Percentiles rank a stretch among this genome's conserved stretches.
Evolutionary conservation across 495 filamentous ascomycete species (phyloP).

Genomic region (Paragyromitra xinjiangensis): DNA sequence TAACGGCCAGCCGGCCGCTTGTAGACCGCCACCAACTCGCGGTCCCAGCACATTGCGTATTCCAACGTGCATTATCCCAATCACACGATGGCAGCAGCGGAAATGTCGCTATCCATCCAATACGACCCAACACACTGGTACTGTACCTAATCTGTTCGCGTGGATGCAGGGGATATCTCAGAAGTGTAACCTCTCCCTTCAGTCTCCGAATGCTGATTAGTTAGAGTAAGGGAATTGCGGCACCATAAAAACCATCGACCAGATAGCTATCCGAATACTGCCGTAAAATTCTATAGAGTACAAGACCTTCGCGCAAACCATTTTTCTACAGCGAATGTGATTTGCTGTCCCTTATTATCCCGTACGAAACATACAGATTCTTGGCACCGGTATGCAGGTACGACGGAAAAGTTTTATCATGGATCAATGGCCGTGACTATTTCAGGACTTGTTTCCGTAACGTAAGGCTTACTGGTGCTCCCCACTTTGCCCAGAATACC

Average conservation of each 20-base stretch:
- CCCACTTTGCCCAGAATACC: neutral
- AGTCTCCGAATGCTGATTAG: constrained; percentile 23
- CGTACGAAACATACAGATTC: no score
- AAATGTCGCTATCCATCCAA: constrained; percentile 12
- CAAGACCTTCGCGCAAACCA: no score
- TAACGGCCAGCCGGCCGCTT: constrained; percentile 10
- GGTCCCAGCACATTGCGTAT: constrained; percentile 19
- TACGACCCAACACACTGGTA: constrained; percentile 36
- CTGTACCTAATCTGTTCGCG: neutral
- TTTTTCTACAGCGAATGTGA: no score
- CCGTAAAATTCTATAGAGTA: no score
- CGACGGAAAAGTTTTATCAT: neutral
- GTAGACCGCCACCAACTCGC: constrained; percentile 8
- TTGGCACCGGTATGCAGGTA: no score
- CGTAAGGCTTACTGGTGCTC: neutral
- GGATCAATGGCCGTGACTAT: neutral
- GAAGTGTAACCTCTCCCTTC: neutral
- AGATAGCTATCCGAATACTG: no score
- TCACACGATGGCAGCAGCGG: constrained; percentile 20
- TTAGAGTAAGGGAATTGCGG: constrained; percentile 13
- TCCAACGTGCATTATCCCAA: constrained; percentile 3
- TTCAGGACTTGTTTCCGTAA: neutral
- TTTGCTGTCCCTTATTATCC: no score
- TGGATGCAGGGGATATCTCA: constrained; percentile 16
- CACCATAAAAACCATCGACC: neutral